Base-by-base conservation (phyloP, 2,329 filamentous ascomycete genomes). In the Colletotrichum gigasporum region DNA sequence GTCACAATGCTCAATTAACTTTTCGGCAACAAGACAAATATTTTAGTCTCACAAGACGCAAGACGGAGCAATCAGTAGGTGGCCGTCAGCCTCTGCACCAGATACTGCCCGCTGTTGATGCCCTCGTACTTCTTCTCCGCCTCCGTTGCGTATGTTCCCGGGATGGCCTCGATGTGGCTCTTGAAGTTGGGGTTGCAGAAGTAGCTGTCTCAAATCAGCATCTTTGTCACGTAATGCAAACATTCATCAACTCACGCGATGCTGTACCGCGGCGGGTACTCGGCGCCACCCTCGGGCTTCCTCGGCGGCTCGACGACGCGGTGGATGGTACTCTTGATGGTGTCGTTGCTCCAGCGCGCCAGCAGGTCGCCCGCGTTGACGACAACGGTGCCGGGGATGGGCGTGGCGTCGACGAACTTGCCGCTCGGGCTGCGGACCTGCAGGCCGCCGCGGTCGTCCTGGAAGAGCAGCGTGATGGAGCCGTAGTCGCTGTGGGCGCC, bases 291-390 rank as follows among this genome's bases (percentile, higher is more conserved):
- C 7, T 78, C 79, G 3, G 79, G 81, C 4, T 83, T 83, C 14
- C 82, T 80, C 1, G 92, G 91, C 2, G 94, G 94, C 79, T 97
- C 92, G 5, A 97, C 92, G 1, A 97, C 94, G 10, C 94, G 88
- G 77, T 97, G 94, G 65, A 94, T 87, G 4, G 94, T 97, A 73
- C 91, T 95, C 80, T 91, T 94, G 79, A 97, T 97, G 4, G 87
- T 91, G 72, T 96, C 93, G 73, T 97, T 97, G 68, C 91, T 93
- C 94, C 94, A 97, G 54, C 94, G 84, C 1, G 92, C 90, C 51
- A 97, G 81, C 69, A 97, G 75, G 74, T 97, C 94, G 1, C 94
- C 94, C 0, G 94, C 94, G 72, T 97, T 97, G 68, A 97, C 87
- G 10, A 97, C 92, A 39, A 96, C 90, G 0, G 93, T 94, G 57